phyloP scores from a whole-genome alignment of 805 yeast genomes.

The Wickerhamomyces bisporus region DNA sequence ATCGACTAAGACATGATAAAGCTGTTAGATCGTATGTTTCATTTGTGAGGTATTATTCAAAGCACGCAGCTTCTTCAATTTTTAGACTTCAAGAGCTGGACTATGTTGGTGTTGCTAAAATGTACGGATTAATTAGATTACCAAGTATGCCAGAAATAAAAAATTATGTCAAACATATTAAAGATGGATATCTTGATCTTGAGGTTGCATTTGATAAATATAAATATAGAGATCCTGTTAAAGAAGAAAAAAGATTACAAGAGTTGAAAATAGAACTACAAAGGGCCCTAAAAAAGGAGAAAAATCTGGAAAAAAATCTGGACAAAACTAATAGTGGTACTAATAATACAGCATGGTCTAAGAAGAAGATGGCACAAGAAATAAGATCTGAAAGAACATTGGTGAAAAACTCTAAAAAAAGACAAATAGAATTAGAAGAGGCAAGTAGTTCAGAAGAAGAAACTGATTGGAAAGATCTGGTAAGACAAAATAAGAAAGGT shows the following conservation, averaged over 20 bases:
- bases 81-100: slow-evolving; percentile 72
- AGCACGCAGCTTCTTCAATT: slow-evolving; percentile 84
- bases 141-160: slow-evolving; percentile 94
- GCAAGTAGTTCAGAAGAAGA: slow-evolving; percentile 37
- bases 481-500: slow-evolving; percentile 57
- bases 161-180: slow-evolving; percentile 39
- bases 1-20: slow-evolving; percentile 76
- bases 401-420: slow-evolving; percentile 52
- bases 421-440: slow-evolving; percentile 58
- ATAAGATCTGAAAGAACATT: slow-evolving; percentile 57
- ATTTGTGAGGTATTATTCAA: slow-evolving; percentile 75
- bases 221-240: slow-evolving; percentile 55
- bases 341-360: slow-evolving; percentile 27
- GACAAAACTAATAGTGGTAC: slow-evolving; percentile 12
- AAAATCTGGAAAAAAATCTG: slow-evolving; percentile 27
- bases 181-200: slow-evolving; percentile 68
- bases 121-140: slow-evolving; percentile 75
- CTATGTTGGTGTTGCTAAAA: slow-evolving; percentile 61
- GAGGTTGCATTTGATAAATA: slow-evolving; percentile 64
- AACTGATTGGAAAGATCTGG: slow-evolving; percentile 85
- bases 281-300: slow-evolving; percentile 25
- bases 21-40: slow-evolving; percentile 80
- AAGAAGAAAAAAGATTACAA: slow-evolving; percentile 57
- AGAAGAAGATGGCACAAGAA: slow-evolving; percentile 39
- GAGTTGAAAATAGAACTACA: slow-evolving; percentile 43